A percentile compares a stretch with the other conserved stretches of the same genome.
Evolutionary conservation across 371 early-diverging fungal species (phyloP).

Genomic region (Mucor circinelloides): DNA sequence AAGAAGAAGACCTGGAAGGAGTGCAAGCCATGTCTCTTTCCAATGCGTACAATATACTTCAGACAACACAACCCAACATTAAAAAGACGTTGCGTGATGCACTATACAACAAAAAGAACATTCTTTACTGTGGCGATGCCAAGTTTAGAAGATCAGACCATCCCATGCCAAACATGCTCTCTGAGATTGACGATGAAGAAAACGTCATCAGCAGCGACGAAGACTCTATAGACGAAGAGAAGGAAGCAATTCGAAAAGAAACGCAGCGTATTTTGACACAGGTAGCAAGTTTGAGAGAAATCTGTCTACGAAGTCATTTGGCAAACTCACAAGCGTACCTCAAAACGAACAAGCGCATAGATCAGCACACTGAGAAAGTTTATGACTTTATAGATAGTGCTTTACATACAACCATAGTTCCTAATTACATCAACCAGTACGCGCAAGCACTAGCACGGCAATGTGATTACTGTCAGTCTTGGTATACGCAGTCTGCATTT

Average conservation of each 20-base stretch:
- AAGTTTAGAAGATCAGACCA: slow-evolving; percentile 4
- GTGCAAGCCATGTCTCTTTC: background rate
- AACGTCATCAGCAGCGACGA: background rate
- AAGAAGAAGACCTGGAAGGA: background rate
- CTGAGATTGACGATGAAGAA: slow-evolving; percentile 13
- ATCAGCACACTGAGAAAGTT: background rate
- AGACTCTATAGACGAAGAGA: background rate
- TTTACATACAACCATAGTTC: slow-evolving; percentile 5
- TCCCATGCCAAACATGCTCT: slow-evolving; percentile 1
- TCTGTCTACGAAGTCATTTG: slow-evolving; percentile 1
- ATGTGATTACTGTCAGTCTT: slow-evolving; percentile 36
- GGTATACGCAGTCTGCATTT: slow-evolving; percentile 28
- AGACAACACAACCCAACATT: background rate
- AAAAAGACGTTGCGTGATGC: background rate
- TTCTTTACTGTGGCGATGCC: background rate
- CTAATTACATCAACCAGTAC: background rate
- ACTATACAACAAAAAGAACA: background rate
- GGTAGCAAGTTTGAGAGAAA: slow-evolving; percentile 4
- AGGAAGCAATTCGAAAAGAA: background rate
- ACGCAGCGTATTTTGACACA: slow-evolving; percentile 6
- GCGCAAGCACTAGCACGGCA: slow-evolving; percentile 16
- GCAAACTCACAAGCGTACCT: background rate
- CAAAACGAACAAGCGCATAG: background rate
- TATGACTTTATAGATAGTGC: background rate
- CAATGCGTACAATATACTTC: background rate